phyloP scores from a whole-genome alignment of 2,329 filamentous ascomycete species.

The Penicillium sumatraense region DNA sequence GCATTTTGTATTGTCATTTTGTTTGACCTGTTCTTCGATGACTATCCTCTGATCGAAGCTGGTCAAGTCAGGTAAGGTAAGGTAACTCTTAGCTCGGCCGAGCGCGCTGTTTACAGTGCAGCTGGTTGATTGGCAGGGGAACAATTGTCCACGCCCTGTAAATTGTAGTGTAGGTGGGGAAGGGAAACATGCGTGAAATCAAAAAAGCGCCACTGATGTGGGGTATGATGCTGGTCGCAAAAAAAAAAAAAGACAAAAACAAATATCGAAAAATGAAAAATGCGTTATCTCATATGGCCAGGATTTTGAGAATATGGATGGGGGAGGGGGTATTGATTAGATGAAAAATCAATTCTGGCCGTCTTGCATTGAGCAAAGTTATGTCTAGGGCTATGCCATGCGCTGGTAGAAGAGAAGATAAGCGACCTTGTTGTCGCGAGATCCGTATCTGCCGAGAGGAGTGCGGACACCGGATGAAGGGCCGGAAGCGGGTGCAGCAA shows the following conservation, averaged over 20 bases:
- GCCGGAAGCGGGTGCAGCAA: constrained; percentile 54
- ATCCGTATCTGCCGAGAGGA: constrained; percentile 59
- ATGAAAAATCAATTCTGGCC: neutral
- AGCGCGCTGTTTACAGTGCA: constrained; percentile 22
- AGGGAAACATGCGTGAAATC: constrained; percentile 10
- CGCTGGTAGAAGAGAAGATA: constrained; percentile 96
- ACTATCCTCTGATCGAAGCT: no score
- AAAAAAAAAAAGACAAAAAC: no score
- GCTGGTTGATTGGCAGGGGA: constrained; percentile 4
- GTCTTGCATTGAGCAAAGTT: neutral
- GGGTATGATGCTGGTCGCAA: constrained; percentile 19
- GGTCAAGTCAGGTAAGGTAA: no score
- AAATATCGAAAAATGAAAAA: constrained; percentile 9
- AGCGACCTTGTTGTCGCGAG: constrained; percentile 94
- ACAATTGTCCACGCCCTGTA: constrained; percentile 1
- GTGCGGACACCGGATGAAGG: constrained; percentile 62
- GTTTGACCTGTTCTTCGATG: no score
- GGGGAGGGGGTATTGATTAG: neutral
- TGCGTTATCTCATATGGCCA: constrained; percentile 5
- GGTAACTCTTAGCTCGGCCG: neutral
- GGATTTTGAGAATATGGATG: neutral
- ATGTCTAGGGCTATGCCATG: constrained; percentile 54
- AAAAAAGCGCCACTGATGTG: constrained; percentile 1
- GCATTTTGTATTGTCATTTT: no score
- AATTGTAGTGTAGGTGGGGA: no score